These are phyloP conservation scores for Deinandra increscens DNA, from an alignment of 129 eudicot species.

Conservation along the genomic window DNA sequence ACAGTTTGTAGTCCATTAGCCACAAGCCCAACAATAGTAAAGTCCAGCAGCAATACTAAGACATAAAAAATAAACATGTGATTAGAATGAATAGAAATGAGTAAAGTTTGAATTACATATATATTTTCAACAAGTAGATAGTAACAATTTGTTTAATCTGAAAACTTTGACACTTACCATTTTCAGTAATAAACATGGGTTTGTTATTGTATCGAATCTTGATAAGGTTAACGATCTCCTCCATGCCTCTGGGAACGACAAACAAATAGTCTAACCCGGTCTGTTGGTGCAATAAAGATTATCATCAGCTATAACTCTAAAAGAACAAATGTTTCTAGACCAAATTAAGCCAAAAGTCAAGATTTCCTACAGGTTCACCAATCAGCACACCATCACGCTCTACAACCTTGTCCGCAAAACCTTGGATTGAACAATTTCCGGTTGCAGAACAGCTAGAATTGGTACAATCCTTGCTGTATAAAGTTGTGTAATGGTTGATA, in stretches of 20 bases:
- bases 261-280: no score
- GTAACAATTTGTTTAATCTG: background rate
- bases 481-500: conserved; percentile 66
- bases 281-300: background rate
- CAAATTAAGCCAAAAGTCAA: background rate
- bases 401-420: conserved; percentile 37
- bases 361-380: conserved; percentile 50
- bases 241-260: no score
- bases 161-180: conserved; percentile 42
- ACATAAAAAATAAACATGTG: no score
- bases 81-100: no score
- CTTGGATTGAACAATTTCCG: conserved; percentile 47
- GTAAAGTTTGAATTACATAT: no score
- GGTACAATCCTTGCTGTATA: conserved; percentile 62
- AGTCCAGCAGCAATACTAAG: no score
- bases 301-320: background rate
- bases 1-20: no score
- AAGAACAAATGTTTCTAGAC: background rate
- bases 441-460: conserved; percentile 43
- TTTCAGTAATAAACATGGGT: conserved; percentile 82
- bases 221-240: no score
- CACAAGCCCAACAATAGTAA: no score
- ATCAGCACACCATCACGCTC: conserved; percentile 60
- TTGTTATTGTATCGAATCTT: no score
- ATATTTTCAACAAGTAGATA: no score